Evolutionary conservation across 148 eudicot species (phyloP), one percentile per base, ranked within the genome.

Genomic region (Silene uniflora): DNA sequence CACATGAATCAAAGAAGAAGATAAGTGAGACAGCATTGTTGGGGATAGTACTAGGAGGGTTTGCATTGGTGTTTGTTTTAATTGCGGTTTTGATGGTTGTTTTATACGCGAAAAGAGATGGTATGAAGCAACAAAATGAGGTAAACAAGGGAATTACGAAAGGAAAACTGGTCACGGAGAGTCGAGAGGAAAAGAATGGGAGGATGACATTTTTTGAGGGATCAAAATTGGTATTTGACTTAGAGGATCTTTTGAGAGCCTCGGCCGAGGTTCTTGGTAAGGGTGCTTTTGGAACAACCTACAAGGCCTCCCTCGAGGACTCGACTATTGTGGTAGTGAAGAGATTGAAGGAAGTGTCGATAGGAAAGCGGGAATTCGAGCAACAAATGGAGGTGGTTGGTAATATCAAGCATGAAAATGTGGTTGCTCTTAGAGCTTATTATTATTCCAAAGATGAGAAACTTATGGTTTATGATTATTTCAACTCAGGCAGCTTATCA

Each of bases 241-340:
- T 91, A 46, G 97, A 91, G 80, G 97, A 91, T 84, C 75, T 91
- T 42, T 71, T 91, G 68, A 85, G 93, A 78, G 93, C 97, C 29
- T 91, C 97, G 6, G 97, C 97, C 2, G 93, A 89, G 86, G 90
- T 91, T 74, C 89, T 91, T 4, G 97, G 97, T 3, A 91, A 91
- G 83, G 97, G 97, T 23, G 79, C 85, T 16, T 87, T 83, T 62
- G 97, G 93, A 54, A 91, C 87, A 21, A 85, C 97, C 0, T 91
- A 91, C 76, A 91, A 88, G 86, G 97, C 93, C 0, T 85, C 90
- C 14, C 61, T 91, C 71, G 97, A 91, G 83, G 97, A 91, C 42
- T 58, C 86, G 8, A 88, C 67, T 35, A 91, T 80, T 0, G 86
- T 91, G 14, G 97, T 81, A 7, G 97, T 91, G 69, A 91, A 91